Base-by-base conservation (phyloP, 371 early-diverging fungal species). In the Lichtheimia corymbifera region DNA sequence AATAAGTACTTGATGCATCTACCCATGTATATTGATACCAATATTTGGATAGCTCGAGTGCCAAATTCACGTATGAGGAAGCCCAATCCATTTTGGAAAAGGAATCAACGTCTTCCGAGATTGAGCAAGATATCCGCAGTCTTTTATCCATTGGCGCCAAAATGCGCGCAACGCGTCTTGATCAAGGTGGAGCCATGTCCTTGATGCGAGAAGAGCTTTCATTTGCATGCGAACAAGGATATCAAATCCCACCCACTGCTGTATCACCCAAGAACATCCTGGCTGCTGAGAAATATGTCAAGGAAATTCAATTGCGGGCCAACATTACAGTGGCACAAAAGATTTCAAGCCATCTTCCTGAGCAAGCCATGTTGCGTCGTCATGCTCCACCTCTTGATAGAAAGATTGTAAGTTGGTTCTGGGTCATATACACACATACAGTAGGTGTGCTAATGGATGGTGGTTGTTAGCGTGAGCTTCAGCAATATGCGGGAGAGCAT, bases 281-380 rank as follows among this genome's bases (percentile, higher is more conserved):
- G 9, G 49, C 61, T 53, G 54, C 50, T n/a, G 40, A 35, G 5
- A 53, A 43, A 30, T 52, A 52, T 17, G 63, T 73, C n/a, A 65
- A 70, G 35, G 97, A 98, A 74, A 92, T 96, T 65, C 92, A 95
- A 92, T 72, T 96, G 45, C 76, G 96, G 27, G 96, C 97, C 13
- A 97, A 98, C 71, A 89, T 90, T 27, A 81, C 82, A 35, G 96
- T 96, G 0, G 97, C 97, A 1, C 79, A 86, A 64, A 88, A 88
- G 70, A 93, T 96, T 20, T 86, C 87, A 54, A 74, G 82, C 58
- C 67, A 81, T 50, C 89, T 91, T 68, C 94, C 94, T 2, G 93
- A 93, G 45, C 85, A 88, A 22, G 90, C 96, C 12, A 72, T 98
- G 65, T 82, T 97, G 43, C 88, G 94, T 18, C 77, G 86, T 4